Evolutionary conservation across 305 asterid genomes (phyloP).

Genomic region (Fraxinus velutina): DNA sequence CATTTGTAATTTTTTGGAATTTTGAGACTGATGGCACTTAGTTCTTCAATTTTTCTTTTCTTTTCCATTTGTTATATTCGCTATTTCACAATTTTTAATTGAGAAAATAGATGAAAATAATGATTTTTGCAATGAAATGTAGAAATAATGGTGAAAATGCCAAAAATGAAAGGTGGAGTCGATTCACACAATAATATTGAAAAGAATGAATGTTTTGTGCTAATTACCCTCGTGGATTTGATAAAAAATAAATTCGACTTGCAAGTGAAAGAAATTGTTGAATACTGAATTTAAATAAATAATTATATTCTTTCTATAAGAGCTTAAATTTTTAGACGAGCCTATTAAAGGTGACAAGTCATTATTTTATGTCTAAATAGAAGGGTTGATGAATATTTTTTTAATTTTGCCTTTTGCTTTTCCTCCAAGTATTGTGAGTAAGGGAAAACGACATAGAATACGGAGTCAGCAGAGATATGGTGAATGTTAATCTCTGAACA

Average conservation of each 20-base stretch:
- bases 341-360: neutral
- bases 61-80: too few relatives aligned
- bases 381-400: constrained; percentile 11
- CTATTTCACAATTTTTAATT: too few relatives aligned
- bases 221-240: too few relatives aligned
- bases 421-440: neutral
- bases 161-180: too few relatives aligned
- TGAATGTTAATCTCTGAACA: neutral
- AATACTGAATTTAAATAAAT: neutral
- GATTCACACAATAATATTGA: too few relatives aligned
- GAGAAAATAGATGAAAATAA: too few relatives aligned
- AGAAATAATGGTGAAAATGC: too few relatives aligned
- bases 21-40: too few relatives aligned
- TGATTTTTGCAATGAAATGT: too few relatives aligned
- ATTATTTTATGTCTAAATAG: neutral
- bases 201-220: too few relatives aligned
- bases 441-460: neutral
- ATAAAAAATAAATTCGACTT: neutral
- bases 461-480: neutral
- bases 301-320: neutral
- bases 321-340: neutral
- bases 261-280: neutral
- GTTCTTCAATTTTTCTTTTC: too few relatives aligned
- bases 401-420: neutral
- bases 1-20: too few relatives aligned